A percentile compares a stretch with the other conserved stretches of the same genome.
These are phyloP conservation scores for Eruca vesicaria DNA, from an alignment of 441 rosid genomes.

Conservation along the genomic window DNA sequence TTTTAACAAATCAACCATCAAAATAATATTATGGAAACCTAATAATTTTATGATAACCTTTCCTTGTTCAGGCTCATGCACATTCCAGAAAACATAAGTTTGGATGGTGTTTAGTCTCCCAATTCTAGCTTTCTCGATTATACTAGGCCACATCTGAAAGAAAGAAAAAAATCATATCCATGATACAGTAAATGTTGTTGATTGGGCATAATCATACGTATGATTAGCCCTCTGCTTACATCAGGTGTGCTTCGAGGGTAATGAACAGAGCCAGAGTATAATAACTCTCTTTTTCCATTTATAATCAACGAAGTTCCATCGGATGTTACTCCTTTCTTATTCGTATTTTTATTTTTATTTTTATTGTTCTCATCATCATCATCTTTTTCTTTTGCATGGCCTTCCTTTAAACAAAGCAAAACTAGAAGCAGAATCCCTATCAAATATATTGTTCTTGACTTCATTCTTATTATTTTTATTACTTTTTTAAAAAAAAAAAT, in stretches of 20 bases:
- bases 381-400: neutral
- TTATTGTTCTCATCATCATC: neutral
- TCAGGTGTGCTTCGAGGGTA: conserved; percentile 37
- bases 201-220: neutral
- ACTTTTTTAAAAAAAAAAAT: neutral
- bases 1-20: neutral
- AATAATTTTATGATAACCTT: conserved; percentile 10
- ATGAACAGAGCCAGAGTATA: conserved; percentile 35
- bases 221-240: neutral
- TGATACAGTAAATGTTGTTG: neutral
- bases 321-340: conserved; percentile 23
- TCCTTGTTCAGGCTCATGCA: conserved; percentile 40
- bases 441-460: conserved; percentile 22
- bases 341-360: neutral
- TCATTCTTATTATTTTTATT: neutral
- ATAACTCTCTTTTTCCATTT: conserved; percentile 25
- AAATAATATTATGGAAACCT: neutral
- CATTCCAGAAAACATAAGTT: conserved; percentile 46
- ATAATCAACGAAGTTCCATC: conserved; percentile 27
- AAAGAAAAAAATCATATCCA: neutral
- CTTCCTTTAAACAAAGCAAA: conserved; percentile 3
- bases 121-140: conserved; percentile 31
- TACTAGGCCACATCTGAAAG: conserved; percentile 39
- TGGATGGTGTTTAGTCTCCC: conserved; percentile 42
- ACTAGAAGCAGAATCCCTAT: conserved; percentile 20